Conservation (phyloP, 352 stramenopile species). For the Pythium phragmitis region DNA sequence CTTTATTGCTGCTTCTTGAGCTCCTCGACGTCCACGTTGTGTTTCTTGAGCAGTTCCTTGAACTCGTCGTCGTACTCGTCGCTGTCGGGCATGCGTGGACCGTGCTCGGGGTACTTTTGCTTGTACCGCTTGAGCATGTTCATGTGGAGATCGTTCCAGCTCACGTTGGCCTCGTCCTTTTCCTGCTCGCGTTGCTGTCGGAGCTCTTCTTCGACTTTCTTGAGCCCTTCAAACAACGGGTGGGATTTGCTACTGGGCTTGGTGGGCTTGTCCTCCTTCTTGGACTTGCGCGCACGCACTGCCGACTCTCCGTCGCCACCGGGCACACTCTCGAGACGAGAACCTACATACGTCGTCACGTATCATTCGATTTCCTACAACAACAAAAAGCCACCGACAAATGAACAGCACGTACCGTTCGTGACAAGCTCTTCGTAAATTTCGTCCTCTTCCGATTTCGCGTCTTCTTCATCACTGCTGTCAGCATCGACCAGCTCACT, state of each 20-base stretch:
- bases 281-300: conserved; percentile 26
- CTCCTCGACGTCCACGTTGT: conserved; percentile 67
- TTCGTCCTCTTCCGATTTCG: conserved; percentile 40
- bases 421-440: conserved; percentile 73
- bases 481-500: conserved; percentile 41
- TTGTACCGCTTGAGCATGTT: conserved; percentile 76
- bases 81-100: conserved; percentile 39
- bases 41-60: conserved; percentile 73
- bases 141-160: conserved; percentile 77
- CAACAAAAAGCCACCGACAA: neutral
- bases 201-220: conserved; percentile 74
- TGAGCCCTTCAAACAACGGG: conserved; percentile 72
- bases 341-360: conserved; percentile 21
- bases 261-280: conserved; percentile 38
- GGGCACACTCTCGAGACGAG: conserved; percentile 39
- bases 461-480: conserved; percentile 48
- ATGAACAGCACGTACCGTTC: conserved; percentile 33
- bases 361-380: neutral
- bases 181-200: conserved; percentile 51
- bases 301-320: conserved; percentile 1
- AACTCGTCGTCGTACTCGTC: conserved; percentile 86
- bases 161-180: conserved; percentile 50
- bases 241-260: conserved; percentile 36
- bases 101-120: conserved; percentile 76
- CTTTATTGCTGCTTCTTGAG: conserved; percentile 46